Percentiles rank a stretch among this genome's conserved stretches.
Conservation (phyloP, 164 flowering plant species). For the Sextonia rubra region DNA sequence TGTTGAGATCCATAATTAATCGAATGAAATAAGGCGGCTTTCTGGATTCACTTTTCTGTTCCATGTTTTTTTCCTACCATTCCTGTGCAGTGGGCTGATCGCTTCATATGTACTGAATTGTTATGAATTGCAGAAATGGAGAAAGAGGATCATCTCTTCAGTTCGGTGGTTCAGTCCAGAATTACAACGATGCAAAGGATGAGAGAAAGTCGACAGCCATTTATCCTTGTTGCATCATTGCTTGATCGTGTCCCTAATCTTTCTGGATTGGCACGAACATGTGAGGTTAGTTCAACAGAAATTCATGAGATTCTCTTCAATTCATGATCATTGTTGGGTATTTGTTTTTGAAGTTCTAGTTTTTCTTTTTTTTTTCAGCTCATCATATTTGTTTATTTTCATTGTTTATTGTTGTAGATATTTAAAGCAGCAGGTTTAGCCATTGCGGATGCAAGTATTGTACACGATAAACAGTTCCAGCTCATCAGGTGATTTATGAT, state of each 20-base stretch:
- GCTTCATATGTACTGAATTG: background rate
- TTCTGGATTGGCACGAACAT: conserved; percentile 94
- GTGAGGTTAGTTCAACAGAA: conserved; percentile 57
- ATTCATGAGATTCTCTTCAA: background rate
- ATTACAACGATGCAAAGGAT: conserved; percentile 40
- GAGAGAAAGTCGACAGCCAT: conserved; percentile 55
- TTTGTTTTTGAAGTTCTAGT: background rate
- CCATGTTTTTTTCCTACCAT: background rate
- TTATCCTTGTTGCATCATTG: conserved; percentile 85
- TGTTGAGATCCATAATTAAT: background rate
- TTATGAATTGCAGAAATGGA: conserved; percentile 51
- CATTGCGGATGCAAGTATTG: conserved; percentile 59
- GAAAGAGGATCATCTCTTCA: conserved; percentile 77
- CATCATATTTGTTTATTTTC: background rate
- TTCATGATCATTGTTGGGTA: background rate
- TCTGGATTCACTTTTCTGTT: background rate
- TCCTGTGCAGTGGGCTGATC: background rate
- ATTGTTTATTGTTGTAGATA: conserved; percentile 39
- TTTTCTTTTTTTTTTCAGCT: background rate
- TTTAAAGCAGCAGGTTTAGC: conserved; percentile 78
- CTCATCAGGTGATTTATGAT: conserved; percentile 67
- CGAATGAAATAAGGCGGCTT: background rate
- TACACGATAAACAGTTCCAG: conserved; percentile 91
- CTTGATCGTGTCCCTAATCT: conserved; percentile 97
- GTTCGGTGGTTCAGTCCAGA: conserved; percentile 57